phyloP scores from a whole-genome alignment of 2,329 filamentous ascomycete genomes.

The Arthroderma uncinatum region DNA sequence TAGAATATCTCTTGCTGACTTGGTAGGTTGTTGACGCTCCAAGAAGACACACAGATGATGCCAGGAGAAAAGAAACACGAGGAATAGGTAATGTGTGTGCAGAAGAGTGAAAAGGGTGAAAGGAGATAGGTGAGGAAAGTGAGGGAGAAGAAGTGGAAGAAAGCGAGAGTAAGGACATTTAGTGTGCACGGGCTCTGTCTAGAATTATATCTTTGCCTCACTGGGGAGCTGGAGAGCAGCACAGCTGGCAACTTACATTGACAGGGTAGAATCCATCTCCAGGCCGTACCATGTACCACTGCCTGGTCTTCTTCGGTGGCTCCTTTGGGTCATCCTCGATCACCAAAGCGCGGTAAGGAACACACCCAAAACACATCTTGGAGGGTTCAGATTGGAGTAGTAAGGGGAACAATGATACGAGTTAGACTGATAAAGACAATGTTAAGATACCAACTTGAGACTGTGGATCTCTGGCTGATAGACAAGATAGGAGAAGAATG shows the following conservation, averaged over 20 bases:
- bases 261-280: constrained; percentile 13
- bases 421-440: background rate
- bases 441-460: background rate
- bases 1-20: background rate
- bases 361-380: constrained; percentile 15
- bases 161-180: background rate
- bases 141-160: background rate
- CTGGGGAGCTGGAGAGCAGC: background rate
- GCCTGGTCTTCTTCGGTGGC: constrained; percentile 9
- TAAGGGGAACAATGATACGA: background rate
- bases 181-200: background rate
- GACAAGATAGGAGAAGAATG: background rate
- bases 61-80: background rate
- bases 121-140: background rate
- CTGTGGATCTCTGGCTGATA: background rate
- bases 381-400: background rate
- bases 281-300: constrained; percentile 14
- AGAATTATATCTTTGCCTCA: background rate
- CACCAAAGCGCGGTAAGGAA: constrained; percentile 13
- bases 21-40: background rate
- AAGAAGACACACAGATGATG: background rate
- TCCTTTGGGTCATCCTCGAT: constrained; percentile 14
- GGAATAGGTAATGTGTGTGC: background rate
- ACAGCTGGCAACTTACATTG: constrained; percentile 6
- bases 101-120: background rate